These are phyloP conservation scores for Colletotrichum somersetense DNA, from an alignment of 2,329 filamentous ascomycete genomes.

Conservation along the genomic window DNA sequence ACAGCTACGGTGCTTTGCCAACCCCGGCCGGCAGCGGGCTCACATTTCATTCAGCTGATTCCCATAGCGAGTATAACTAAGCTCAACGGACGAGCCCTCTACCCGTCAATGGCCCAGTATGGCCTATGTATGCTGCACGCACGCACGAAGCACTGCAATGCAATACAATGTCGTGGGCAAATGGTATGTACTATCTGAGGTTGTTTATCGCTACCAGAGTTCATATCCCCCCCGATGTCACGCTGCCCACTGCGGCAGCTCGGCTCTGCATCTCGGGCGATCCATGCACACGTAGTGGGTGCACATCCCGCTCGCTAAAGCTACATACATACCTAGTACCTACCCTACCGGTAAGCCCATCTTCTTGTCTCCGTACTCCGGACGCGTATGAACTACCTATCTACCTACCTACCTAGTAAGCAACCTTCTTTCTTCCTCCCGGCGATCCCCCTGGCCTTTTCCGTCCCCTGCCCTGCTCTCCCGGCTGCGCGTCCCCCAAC, in stretches of 20 bases:
- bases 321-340: background rate
- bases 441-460: conserved; percentile 19
- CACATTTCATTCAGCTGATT: conserved; percentile 5
- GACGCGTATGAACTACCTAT: too few relatives aligned
- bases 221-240: background rate
- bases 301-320: conserved; percentile 28
- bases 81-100: too few relatives aligned
- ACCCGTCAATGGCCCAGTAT: too few relatives aligned
- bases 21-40: conserved; percentile 31
- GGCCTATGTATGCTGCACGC: background rate
- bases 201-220: too few relatives aligned
- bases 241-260: conserved; percentile 6
- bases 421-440: background rate
- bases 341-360: background rate
- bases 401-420: too few relatives aligned
- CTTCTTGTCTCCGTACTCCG: background rate
- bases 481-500: background rate
- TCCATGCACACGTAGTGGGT: conserved; percentile 27
- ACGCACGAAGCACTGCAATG: background rate
- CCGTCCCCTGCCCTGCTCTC: background rate
- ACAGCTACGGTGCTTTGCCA: conserved; percentile 1
- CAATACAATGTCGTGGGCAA: background rate
- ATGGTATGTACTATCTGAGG: background rate
- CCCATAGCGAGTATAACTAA: background rate
- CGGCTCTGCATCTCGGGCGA: conserved; percentile 19